These are phyloP conservation scores for Geotrichum klebahnii DNA, from an alignment of 1,139 yeast genomes.

Conservation along the genomic window DNA sequence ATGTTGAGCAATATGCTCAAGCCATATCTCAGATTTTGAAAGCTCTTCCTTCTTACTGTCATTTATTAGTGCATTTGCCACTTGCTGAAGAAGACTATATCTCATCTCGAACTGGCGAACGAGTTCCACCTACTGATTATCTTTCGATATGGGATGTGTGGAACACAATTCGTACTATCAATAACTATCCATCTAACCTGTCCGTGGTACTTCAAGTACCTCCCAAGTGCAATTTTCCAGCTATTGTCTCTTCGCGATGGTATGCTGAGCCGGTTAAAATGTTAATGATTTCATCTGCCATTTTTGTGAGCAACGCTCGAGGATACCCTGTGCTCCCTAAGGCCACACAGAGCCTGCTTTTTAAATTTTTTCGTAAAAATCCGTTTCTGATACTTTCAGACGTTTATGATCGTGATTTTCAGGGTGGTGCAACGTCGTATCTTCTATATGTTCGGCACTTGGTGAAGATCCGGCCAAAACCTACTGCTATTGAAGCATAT, in stretches of 20 bases:
- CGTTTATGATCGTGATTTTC: conserved; percentile 34
- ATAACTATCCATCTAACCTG: conserved; percentile 50
- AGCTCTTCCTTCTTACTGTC: conserved; percentile 33
- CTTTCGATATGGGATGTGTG: conserved; percentile 67
- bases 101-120: conserved; percentile 30
- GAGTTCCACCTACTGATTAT: conserved; percentile 49
- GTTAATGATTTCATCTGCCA: conserved; percentile 50
- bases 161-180: conserved; percentile 55
- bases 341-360: conserved; percentile 48
- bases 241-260: conserved; percentile 54
- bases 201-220: conserved; percentile 58
- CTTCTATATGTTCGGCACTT: conserved; percentile 53
- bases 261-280: conserved; percentile 59
- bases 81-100: conserved; percentile 44
- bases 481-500: conserved; percentile 38
- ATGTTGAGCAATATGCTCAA: conserved; percentile 49
- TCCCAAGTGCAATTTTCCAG: conserved; percentile 39
- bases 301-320: conserved; percentile 54
- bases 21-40: conserved; percentile 38
- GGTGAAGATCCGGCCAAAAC: conserved; percentile 38
- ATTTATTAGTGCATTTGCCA: conserved; percentile 42
- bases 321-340: conserved; percentile 60
- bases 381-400: conserved; percentile 38
- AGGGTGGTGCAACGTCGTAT: conserved; percentile 47
- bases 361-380: conserved; percentile 38